phyloP scores from a whole-genome alignment of 768 basidiomycete genomes.

The Phlebiopsis gigantea region DNA sequence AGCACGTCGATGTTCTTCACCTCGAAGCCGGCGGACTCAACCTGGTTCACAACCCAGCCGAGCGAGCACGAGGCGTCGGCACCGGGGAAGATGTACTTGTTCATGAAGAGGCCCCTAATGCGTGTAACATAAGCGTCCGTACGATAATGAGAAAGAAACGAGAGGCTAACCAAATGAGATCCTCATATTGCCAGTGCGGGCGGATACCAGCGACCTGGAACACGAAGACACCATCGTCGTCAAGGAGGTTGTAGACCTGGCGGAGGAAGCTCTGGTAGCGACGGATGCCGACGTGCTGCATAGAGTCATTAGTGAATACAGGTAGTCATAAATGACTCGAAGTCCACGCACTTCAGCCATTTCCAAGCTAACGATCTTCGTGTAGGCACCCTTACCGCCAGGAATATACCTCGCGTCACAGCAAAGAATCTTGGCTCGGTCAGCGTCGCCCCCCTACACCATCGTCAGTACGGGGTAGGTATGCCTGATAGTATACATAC shows the following conservation, averaged over 20 bases:
- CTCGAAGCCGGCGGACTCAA: conserved; percentile 85
- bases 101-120: conserved; percentile 89
- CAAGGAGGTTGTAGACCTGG: conserved; percentile 89
- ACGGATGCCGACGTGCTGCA: conserved; percentile 89
- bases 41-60: conserved; percentile 86
- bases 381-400: conserved; percentile 65
- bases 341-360: conserved; percentile 81
- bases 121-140: background rate
- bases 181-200: conserved; percentile 97
- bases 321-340: background rate
- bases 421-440: conserved; percentile 86
- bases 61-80: conserved; percentile 95
- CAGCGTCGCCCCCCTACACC: conserved; percentile 33
- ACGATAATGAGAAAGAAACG: conserved; percentile 10
- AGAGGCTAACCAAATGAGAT: conserved; percentile 76
- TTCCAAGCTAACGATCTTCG: conserved; percentile 93
- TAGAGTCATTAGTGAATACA: background rate
- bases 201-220: conserved; percentile 97
- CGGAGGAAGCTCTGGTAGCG: conserved; percentile 85
- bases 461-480: background rate
- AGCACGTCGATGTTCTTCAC: conserved; percentile 95
- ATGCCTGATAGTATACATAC: conserved; percentile 41
- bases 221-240: conserved; percentile 92
- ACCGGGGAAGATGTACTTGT: conserved; percentile 98
- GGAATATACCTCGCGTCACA: conserved; percentile 92